Conservation (phyloP, 2,329 filamentous ascomycete species). For the Aspergillus candidus region DNA sequence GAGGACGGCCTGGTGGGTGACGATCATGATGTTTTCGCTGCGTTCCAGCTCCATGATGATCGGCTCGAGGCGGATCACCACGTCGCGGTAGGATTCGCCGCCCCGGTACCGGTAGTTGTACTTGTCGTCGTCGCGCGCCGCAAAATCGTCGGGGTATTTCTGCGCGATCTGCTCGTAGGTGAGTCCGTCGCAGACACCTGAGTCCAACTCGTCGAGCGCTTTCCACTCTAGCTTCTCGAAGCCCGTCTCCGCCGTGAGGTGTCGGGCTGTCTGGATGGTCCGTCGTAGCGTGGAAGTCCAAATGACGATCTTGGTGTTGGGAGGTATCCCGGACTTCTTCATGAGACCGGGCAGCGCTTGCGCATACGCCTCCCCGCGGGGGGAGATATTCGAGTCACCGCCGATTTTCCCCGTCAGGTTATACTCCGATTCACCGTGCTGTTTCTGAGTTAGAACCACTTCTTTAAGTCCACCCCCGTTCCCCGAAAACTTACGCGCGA, state of each 20-base stretch:
- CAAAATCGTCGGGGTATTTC: slow-evolving; percentile 87
- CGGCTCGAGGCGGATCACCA: slow-evolving; percentile 93
- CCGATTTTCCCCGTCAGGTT: slow-evolving; percentile 89
- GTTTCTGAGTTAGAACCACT: slow-evolving; percentile 16
- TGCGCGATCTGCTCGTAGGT: slow-evolving; percentile 95
- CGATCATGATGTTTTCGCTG: slow-evolving; percentile 93
- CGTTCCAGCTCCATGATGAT: slow-evolving; percentile 99
- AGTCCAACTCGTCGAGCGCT: slow-evolving; percentile 93
- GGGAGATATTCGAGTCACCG: slow-evolving; percentile 80
- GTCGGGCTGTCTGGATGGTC: slow-evolving; percentile 85
- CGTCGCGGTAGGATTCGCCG: slow-evolving; percentile 91
- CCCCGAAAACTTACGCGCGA: slow-evolving; percentile 63
- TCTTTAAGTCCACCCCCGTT: not conserved
- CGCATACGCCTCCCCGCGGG: slow-evolving; percentile 82
- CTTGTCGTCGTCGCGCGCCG: slow-evolving; percentile 93
- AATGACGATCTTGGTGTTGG: slow-evolving; percentile 57
- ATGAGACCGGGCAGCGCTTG: slow-evolving; percentile 78
- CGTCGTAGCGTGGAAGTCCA: slow-evolving; percentile 73
- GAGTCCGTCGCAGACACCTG: slow-evolving; percentile 90
- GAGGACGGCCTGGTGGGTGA: slow-evolving; percentile 94
- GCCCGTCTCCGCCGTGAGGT: slow-evolving; percentile 60
- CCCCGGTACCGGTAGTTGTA: slow-evolving; percentile 99
- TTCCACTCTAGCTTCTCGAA: slow-evolving; percentile 99
- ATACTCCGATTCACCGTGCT: slow-evolving; percentile 93
- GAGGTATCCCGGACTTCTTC: slow-evolving; percentile 74